These are phyloP conservation scores for Cyberlindnera lachancei DNA, from an alignment of 805 yeast genomes.

Conservation along the genomic window DNA sequence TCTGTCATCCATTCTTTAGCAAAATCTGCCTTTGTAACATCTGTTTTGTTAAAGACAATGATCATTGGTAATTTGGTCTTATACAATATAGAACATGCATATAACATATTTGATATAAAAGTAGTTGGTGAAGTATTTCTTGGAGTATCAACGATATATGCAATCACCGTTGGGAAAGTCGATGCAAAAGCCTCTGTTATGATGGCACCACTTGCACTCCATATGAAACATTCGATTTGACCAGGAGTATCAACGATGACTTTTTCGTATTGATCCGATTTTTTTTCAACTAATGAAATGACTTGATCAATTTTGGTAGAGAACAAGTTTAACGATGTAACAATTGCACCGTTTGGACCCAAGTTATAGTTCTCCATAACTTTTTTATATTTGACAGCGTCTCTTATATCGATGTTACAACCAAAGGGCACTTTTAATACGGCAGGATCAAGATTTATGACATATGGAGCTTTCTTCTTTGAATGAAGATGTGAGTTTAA, in stretches of 20 bases:
- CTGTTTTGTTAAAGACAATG: constrained; percentile 92
- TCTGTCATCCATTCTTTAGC: constrained; percentile 98
- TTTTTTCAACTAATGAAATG: constrained; percentile 73
- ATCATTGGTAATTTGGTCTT: constrained; percentile 96
- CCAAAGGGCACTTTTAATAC: constrained; percentile 91
- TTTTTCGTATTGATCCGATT: constrained; percentile 47
- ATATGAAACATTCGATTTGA: constrained; percentile 95
- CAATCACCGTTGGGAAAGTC: constrained; percentile 90
- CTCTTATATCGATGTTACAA: constrained; percentile 92
- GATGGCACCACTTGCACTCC: constrained; percentile 97
- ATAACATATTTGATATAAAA: constrained; percentile 95
- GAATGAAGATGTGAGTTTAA: constrained; percentile 82
- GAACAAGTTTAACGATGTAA: constrained; percentile 86
- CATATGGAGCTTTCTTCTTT: constrained; percentile 72
- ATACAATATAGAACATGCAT: constrained; percentile 94
- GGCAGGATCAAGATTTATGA: constrained; percentile 93
- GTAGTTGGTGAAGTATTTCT: constrained; percentile 92
- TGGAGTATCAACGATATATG: constrained; percentile 95
- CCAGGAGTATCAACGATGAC: constrained; percentile 97
- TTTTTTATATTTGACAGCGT: constrained; percentile 88
- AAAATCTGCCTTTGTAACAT: constrained; percentile 74
- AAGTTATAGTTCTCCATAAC: constrained; percentile 93
- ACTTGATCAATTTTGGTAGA: constrained; percentile 97
- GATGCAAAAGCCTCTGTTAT: constrained; percentile 96
- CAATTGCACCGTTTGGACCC: constrained; percentile 98